Evolutionary conservation across 2,329 filamentous ascomycete species (phyloP), one percentile per base, ranked within the genome.

Genomic region (Neobulgaria alba): DNA sequence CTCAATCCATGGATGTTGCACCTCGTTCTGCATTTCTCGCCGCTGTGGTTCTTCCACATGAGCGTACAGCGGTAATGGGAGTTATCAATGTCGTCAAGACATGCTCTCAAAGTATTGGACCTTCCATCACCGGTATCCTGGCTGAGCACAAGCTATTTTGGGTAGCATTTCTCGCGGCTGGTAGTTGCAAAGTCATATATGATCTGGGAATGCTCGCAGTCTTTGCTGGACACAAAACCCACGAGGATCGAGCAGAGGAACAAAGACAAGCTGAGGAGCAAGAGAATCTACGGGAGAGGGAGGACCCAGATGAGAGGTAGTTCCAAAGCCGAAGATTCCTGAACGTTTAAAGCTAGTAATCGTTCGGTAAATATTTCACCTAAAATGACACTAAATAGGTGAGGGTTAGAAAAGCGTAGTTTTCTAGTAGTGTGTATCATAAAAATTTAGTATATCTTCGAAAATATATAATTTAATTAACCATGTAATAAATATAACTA

Each of bases 61-160:
- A 86, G 58, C 71, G 83, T 1, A 87, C 82, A 0, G 78, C 79
- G 0, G 73, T 85, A 10, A 79, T 87, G 73, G 83, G 82, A 0
- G 64, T 79, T 0, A 67, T 84, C 2, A 85, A 84, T 47, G 73
- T 81, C 1, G 71, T 80, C 19, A 84, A 82, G 60, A 85, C 81
- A 0, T 63, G 69, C 5, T 68, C 71, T 3, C 73, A 79, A 56
- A 79, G 73, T 42, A 53, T 74, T 2, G 81, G 80, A 0, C 78
- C 80, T 0, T 57, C 76, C 0, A 63, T 82, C 15, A 82, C 81
- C 0, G 82, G 82, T 10, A 52, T 76, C 0, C 54, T 86, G 32
- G 76, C 77, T 0, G 68, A 67, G 1, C 62, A 63, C 2, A 61
- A 67, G 3, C 57, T 69, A 9, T 80, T 82, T 52, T 77, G 79